Conservation (phyloP, 2,329 filamentous ascomycete species). For the Fusarium sp. region DNA sequence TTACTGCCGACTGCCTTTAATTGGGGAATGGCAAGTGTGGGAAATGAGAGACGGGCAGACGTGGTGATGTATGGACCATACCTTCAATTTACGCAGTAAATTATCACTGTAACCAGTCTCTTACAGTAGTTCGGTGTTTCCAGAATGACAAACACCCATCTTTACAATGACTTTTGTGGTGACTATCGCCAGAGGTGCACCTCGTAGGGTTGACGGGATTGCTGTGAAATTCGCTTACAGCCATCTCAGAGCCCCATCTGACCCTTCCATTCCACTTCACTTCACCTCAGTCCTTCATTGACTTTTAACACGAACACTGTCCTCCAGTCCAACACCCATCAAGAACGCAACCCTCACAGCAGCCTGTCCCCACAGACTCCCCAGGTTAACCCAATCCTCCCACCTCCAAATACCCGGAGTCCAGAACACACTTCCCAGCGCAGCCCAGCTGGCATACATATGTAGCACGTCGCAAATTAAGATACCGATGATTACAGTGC, state of each 20-base stretch:
- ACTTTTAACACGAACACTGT: neutral
- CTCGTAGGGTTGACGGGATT: accelerated
- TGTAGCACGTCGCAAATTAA: slow-evolving; percentile 34
- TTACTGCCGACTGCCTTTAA: no score
- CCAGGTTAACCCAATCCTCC: slow-evolving; percentile 39
- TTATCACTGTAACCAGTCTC: neutral
- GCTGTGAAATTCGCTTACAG: neutral
- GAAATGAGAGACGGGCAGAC: accelerated
- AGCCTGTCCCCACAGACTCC: slow-evolving; percentile 32
- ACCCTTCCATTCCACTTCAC: accelerated
- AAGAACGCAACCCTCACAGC: slow-evolving; percentile 32
- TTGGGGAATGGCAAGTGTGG: no score
- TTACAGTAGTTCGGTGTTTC: neutral
- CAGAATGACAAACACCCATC: neutral
- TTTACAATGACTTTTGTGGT: accelerated
- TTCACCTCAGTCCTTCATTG: neutral
- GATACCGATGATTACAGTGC: slow-evolving; percentile 10
- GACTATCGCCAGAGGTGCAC: neutral
- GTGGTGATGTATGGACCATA: accelerated
- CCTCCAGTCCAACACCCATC: slow-evolving; percentile 17
- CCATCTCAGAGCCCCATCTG: neutral
- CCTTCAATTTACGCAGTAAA: accelerated
- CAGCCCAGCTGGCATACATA: slow-evolving; percentile 27
- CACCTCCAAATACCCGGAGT: slow-evolving; percentile 14
- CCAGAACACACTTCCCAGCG: slow-evolving; percentile 31